phyloP scores from a whole-genome alignment of 2,329 filamentous ascomycete genomes.

The Talaromyces albobiverticillius region DNA sequence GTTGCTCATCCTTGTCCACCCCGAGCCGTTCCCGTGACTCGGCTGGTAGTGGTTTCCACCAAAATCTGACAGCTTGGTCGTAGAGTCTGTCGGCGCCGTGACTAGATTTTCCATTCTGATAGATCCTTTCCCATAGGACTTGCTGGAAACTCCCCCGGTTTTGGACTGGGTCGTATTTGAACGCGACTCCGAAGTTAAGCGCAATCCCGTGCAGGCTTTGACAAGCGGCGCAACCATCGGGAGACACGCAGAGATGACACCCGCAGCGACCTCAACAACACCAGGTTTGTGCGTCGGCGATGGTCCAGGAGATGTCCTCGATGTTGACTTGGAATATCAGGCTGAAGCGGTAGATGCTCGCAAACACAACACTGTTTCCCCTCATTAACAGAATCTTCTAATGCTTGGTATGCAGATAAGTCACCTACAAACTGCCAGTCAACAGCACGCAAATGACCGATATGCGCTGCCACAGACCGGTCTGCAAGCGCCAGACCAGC shows the following conservation, averaged over 20 bases:
- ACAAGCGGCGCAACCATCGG: conserved; percentile 19
- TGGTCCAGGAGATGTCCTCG: conserved; percentile 46
- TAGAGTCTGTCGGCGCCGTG: too few relatives aligned
- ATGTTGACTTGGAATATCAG: conserved; percentile 46
- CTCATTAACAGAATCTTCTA: conserved; percentile 37
- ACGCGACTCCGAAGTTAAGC: too few relatives aligned
- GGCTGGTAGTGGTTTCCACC: too few relatives aligned
- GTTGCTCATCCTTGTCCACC: too few relatives aligned
- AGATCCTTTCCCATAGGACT: too few relatives aligned
- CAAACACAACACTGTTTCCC: conserved; percentile 41
- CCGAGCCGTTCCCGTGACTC: too few relatives aligned
- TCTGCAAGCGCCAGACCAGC: conserved; percentile 25
- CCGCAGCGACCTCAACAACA: conserved; percentile 48
- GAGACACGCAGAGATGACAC: conserved; percentile 23
- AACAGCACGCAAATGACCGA: conserved; percentile 19
- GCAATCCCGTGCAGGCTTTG: neutral
- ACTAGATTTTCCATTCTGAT: too few relatives aligned
- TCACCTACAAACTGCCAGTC: conserved; percentile 29
- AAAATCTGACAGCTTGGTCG: too few relatives aligned
- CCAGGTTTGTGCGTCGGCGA: conserved; percentile 49
- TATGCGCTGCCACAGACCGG: conserved; percentile 19
- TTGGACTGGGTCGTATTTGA: too few relatives aligned
- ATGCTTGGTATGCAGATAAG: conserved; percentile 38
- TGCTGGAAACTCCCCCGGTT: too few relatives aligned
- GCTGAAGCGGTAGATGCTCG: conserved; percentile 48